Evolutionary conservation across 805 yeast species (phyloP).

Genomic region (Saccharomycopsis oosterbeekiorum): DNA sequence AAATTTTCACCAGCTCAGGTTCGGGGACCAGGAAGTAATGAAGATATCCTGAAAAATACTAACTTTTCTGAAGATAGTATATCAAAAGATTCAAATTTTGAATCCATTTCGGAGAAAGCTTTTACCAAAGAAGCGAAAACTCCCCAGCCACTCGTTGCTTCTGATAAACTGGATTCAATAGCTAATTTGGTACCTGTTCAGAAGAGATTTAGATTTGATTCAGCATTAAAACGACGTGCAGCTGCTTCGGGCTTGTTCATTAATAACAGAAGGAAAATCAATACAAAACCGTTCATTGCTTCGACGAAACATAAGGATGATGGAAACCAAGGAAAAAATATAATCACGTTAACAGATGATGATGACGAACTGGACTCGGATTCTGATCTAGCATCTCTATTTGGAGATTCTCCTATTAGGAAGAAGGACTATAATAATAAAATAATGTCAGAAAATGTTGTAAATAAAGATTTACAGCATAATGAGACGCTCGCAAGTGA

Average conservation of each 20-base stretch:
- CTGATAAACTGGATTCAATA: background rate
- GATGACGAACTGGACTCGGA: background rate
- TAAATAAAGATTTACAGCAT: too few relatives aligned
- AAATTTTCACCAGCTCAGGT: too few relatives aligned
- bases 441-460: too few relatives aligned
- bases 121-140: background rate
- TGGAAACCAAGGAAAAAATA: background rate
- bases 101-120: background rate
- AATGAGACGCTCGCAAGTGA: too few relatives aligned
- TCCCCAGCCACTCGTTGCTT: background rate
- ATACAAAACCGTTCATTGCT: background rate
- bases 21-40: too few relatives aligned
- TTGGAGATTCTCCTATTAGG: background rate
- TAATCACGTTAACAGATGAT: background rate
- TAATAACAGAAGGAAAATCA: background rate
- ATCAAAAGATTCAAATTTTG: background rate
- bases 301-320: background rate
- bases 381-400: background rate
- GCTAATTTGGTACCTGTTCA: background rate
- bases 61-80: background rate
- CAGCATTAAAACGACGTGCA: background rate
- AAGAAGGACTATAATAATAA: background rate
- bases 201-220: background rate
- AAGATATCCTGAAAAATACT: too few relatives aligned
- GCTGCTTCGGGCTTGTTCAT: background rate